phyloP scores from a whole-genome alignment of 352 stramenopile genomes.

The Globisporangium cederbergense region DNA sequence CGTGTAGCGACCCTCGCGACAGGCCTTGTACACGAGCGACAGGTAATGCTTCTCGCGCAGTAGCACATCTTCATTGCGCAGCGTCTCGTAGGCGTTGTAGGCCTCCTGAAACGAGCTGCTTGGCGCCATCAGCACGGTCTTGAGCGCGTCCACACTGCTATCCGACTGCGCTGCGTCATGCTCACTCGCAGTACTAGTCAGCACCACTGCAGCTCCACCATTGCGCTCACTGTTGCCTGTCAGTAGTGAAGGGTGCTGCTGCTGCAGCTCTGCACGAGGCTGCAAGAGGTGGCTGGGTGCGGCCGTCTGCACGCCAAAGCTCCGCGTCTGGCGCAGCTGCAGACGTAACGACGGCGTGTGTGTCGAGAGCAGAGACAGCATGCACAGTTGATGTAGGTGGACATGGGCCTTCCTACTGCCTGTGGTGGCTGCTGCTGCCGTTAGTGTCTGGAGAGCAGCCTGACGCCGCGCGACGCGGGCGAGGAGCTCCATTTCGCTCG shows the following conservation, averaged over 20 bases:
- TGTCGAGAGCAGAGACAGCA: background rate
- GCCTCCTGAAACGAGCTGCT: slow-evolving; percentile 5
- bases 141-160: slow-evolving; percentile 9
- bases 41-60: slow-evolving; percentile 45
- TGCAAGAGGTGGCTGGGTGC: slow-evolving; percentile 8
- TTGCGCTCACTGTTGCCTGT: background rate
- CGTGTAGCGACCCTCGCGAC: slow-evolving; percentile 27
- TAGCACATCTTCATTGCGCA: slow-evolving; percentile 15
- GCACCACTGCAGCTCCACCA: background rate
- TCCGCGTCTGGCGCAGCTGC: slow-evolving; percentile 1
- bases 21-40: slow-evolving; percentile 64
- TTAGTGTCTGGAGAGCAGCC: background rate
- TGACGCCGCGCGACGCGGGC: slow-evolving; percentile 1
- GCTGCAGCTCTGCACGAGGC: background rate
- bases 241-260: background rate
- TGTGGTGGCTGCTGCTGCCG: background rate
- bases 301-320: background rate
- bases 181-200: background rate
- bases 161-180: too few relatives aligned
- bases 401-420: background rate
- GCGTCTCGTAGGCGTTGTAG: slow-evolving; percentile 7
- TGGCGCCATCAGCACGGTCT: slow-evolving; percentile 4
- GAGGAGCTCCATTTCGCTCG: slow-evolving; percentile 10
- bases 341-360: background rate
- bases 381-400: background rate